A percentile compares a stretch with the other conserved stretches of the same genome.
Conservation (phyloP, 495 filamentous ascomycete genomes). For the Trypethelium eluteriae region DNA sequence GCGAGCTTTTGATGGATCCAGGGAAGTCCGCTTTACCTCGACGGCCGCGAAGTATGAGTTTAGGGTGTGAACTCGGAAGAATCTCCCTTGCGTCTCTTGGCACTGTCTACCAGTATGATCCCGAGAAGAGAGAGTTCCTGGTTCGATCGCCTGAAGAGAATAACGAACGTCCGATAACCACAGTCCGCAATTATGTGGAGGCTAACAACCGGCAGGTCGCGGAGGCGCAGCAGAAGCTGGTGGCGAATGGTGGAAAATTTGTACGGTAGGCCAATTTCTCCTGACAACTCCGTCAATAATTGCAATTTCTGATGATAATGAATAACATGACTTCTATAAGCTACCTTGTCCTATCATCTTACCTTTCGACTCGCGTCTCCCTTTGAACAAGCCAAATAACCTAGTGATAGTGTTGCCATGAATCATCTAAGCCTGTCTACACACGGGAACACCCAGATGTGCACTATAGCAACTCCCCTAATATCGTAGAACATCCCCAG, state of each 20-base stretch:
- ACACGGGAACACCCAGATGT: no score
- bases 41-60: background rate
- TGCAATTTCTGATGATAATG: background rate
- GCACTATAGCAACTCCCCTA: no score
- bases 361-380: no score
- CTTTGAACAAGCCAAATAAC: no score
- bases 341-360: background rate
- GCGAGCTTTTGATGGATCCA: no score
- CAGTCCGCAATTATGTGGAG: constrained; percentile 2
- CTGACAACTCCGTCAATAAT: background rate
- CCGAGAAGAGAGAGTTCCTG: background rate
- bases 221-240: background rate
- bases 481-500: no score
- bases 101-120: background rate
- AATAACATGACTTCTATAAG: background rate
- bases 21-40: background rate
- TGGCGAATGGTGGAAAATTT: background rate
- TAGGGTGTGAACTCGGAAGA: background rate
- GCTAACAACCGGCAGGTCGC: background rate
- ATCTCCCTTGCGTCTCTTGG: background rate
- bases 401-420: no score
- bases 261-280: background rate
- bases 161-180: background rate
- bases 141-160: background rate
- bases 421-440: no score